Conservation (phyloP, 1,284 basidiomycete genomes). For the Tetrapyrgos nigripes region DNA sequence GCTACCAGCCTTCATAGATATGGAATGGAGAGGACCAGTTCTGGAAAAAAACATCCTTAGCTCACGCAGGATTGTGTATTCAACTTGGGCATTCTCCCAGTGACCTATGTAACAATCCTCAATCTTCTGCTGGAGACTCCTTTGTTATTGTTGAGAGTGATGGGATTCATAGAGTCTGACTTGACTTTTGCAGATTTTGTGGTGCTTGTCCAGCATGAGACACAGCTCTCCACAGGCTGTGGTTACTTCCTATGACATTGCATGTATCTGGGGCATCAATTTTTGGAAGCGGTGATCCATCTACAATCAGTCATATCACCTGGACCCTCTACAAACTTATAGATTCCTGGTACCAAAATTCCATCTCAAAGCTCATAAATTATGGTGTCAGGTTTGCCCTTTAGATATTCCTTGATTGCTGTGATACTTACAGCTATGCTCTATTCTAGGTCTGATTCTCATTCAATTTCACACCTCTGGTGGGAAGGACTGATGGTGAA, state of each 20-base stretch:
- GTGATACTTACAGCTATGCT: too few relatives aligned
- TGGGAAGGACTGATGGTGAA: conserved; percentile 35
- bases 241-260: conserved; percentile 19
- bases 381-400: conserved; percentile 8
- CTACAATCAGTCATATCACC: background rate
- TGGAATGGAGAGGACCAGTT: too few relatives aligned
- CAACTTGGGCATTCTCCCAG: too few relatives aligned
- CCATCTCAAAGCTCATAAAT: conserved; percentile 18
- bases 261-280: conserved; percentile 13
- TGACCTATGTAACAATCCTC: too few relatives aligned
- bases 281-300: background rate
- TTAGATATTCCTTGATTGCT: background rate
- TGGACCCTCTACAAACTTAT: background rate
- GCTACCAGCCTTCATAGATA: too few relatives aligned
- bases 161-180: conserved; percentile 13
- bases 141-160: conserved; percentile 19
- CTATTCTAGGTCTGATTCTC: conserved; percentile 13
- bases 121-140: too few relatives aligned
- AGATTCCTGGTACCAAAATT: conserved; percentile 19
- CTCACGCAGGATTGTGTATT: too few relatives aligned
- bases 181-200: conserved; percentile 20
- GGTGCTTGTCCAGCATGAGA: conserved; percentile 1
- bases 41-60: too few relatives aligned
- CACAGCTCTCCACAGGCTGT: background rate
- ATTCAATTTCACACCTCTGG: conserved; percentile 25